Conservation (phyloP, 192 early-diverging fungal species). For the Linnemannia hyalina region DNA sequence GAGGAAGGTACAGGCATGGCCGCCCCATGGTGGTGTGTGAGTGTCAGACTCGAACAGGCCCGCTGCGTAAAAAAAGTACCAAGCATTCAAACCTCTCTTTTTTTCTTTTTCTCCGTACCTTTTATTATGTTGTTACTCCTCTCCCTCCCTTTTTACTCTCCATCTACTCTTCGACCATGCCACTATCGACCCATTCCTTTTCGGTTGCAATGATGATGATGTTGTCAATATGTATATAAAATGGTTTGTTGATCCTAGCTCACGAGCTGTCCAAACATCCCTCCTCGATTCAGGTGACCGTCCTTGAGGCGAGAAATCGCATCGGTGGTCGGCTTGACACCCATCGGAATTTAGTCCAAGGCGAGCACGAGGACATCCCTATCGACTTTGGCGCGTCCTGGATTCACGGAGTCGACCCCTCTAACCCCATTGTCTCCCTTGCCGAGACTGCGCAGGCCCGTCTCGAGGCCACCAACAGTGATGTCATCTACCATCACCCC, state of each 20-base stretch:
- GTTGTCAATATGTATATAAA: neutral
- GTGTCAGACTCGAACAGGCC: constrained; percentile 11
- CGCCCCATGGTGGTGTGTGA: constrained; percentile 9
- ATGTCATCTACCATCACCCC: constrained; percentile 36
- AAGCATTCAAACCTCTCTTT: constrained; percentile 4
- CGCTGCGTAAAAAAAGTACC: constrained; percentile 9
- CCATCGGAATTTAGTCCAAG: constrained; percentile 34
- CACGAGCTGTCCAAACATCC: constrained; percentile 55
- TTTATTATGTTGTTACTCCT: neutral
- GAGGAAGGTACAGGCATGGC: constrained; percentile 11
- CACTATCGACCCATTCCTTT: neutral
- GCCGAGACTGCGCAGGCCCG: constrained; percentile 32
- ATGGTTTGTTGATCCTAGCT: constrained; percentile 31
- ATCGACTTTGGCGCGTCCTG: constrained; percentile 59
- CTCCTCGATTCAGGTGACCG: constrained; percentile 52
- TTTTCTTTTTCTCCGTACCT: neutral
- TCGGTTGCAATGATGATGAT: neutral
- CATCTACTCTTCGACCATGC: neutral
- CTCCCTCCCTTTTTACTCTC: neutral
- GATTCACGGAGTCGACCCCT: constrained; percentile 55
- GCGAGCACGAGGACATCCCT: constrained; percentile 35
- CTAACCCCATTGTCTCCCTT: constrained; percentile 45
- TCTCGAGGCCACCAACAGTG: constrained; percentile 42
- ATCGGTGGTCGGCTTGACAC: constrained; percentile 52
- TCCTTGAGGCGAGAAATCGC: constrained; percentile 52